Evolutionary conservation across 2,329 filamentous ascomycete species (phyloP), one percentile per base, ranked within the genome.

Genomic region (Sarocladiaceae sp.): DNA sequence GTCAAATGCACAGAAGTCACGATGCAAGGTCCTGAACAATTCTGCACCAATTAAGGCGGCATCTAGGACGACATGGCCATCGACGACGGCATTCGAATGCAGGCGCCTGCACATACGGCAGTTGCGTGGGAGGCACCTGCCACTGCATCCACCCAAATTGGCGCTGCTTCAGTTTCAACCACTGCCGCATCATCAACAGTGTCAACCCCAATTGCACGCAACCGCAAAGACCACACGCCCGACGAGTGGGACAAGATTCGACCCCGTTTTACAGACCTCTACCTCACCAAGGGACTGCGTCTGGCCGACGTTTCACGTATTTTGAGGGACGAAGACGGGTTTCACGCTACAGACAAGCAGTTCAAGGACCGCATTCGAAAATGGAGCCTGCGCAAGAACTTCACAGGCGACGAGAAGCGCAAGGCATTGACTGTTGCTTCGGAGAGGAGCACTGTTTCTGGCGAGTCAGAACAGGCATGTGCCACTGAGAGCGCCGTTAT

Each of bases 301-400:
- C 33, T 36, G 7, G 33, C 33, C 7, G 33, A 36, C 23, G 37
- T 40, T 20, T 40, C 37, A 22, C 37, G 37, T 6, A 40, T 20
- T 23, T 15, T 40, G 6, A 20, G 37, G 37, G 37, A 40, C 8
- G 37, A 40, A 8, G 4, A 22, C 37, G 37, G 23, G 17, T 40
- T 40, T 23, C 37, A 20, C 5, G 37, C 37, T 3, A 40, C 37
- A 40, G 42, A 47, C 42, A 47, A 47, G 17, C 42, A 47, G 23
- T 42, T 15, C 39, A 42, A 42, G n/a, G 39, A 42, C 18, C 18
- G 33, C 33, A 36, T 36, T 10, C 33, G 33, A 6, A 36, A 36
- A n/a, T 36, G 39, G 23, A n/a, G 18, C 6, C 18, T 42, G 4
- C 39, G 39, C 7, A 42, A 42, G 23, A 42, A 42, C 23, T 26